Conservation (phyloP, 2,329 filamentous ascomycete genomes). For the Coleophoma crateriformis region DNA sequence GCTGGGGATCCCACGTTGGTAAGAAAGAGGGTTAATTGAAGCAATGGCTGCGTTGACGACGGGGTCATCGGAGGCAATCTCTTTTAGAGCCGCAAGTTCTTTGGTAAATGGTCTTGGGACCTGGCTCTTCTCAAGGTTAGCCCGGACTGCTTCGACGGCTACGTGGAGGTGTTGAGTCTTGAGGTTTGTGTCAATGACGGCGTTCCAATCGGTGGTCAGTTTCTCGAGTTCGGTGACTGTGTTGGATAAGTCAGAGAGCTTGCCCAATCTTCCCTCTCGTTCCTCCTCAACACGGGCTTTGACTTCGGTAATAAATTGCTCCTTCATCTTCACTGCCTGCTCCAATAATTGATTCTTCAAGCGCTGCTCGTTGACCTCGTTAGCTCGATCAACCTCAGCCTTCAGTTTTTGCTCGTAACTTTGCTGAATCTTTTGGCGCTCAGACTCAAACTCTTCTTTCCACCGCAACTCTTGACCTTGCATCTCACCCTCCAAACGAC, state of each 20-base stretch:
- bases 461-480: constrained; percentile 73
- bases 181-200: constrained; percentile 83
- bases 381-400: constrained; percentile 72
- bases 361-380: constrained; percentile 76
- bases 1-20: constrained; percentile 85
- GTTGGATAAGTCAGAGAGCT: constrained; percentile 72
- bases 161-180: constrained; percentile 95
- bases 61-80: constrained; percentile 77
- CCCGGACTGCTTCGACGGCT: constrained; percentile 86
- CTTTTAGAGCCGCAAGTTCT: constrained; percentile 91
- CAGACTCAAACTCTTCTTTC: constrained; percentile 81
- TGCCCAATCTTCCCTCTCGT: constrained; percentile 79
- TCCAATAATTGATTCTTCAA: constrained; percentile 81
- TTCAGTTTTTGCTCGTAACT: constrained; percentile 77
- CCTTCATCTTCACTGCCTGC: constrained; percentile 85
- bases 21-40: constrained; percentile 90
- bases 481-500: constrained; percentile 81
- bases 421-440: constrained; percentile 73
- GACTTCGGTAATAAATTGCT: constrained; percentile 74
- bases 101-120: constrained; percentile 81
- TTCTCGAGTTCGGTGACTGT: constrained; percentile 80
- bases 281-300: constrained; percentile 81
- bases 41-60: constrained; percentile 91
- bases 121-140: constrained; percentile 69
- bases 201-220: constrained; percentile 84